Evolutionary conservation across 2,329 filamentous ascomycete genomes (phyloP), one percentile per base, ranked within the genome.

Genomic region (Alternaria novae-zelandiae): DNA sequence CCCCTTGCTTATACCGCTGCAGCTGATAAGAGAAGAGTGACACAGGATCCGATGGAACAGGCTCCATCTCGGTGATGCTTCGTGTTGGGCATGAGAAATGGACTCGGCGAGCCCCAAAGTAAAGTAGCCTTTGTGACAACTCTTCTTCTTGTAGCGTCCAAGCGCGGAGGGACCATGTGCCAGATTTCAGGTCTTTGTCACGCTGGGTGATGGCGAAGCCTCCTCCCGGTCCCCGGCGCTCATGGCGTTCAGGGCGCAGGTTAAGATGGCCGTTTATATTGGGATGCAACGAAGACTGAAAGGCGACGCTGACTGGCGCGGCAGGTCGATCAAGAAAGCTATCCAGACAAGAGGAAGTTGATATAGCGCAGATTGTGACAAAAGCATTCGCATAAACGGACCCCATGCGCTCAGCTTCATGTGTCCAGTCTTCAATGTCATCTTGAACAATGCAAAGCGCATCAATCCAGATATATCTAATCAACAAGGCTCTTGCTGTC

Each of bases 81-180:
- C 17, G 32, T 23, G 11, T 2, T 12, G 53, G 36, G 3, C 53
- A 55, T 4, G 12, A 44, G 5, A 55, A n/a, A 28, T 55, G 43
- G 2, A 45, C 43, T 23, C 36, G 53, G 0, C 21, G 3, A 5
- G 17, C 9, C 1, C 53, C 53, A 30, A 55, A 55, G 36, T 3
- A 45, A 0, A 55, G 32, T 12, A 25, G 9, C 3, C 53, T 36
- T 11, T 23, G 21, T 15, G 53, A 44, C 21, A 45, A 3, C 9
- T 55, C 21, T 26, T 55, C 10, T 13, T 55, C 53, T 44, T 55
- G 53, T 3, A 55, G 43, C 6, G 53, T 55, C 53, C 53, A 55
- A 17, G 53, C 53, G 0, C 53, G 53, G 6, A 20, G 0, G 6
- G 0, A 25, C 32, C 53, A 55, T 5, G 36, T 23, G 8, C 53